Evolutionary conservation across 1,139 yeast genomes (phyloP).

Genomic region (Saccharomycopsis phalli): DNA sequence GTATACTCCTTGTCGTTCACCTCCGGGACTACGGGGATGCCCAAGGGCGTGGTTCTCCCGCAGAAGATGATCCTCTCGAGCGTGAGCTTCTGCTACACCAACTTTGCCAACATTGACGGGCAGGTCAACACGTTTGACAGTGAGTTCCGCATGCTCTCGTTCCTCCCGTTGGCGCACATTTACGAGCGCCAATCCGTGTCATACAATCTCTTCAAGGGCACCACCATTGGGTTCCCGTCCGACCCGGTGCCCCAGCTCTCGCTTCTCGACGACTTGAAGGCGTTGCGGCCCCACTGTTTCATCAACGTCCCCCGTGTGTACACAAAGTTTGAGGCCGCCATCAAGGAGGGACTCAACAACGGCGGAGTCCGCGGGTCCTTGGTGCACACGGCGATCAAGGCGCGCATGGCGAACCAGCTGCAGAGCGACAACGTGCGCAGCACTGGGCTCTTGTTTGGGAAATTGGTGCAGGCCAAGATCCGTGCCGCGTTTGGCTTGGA

Average conservation of each 20-base stretch:
- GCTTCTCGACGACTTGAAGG: constrained; percentile 47
- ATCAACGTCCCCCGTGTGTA: constrained; percentile 60
- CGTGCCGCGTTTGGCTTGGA: constrained; percentile 52
- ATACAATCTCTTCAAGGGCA: constrained; percentile 28
- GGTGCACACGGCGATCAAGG: background rate
- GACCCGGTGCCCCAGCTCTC: constrained; percentile 33
- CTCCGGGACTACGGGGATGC: constrained; percentile 13
- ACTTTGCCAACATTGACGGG: background rate
- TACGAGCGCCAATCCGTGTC: constrained; percentile 38
- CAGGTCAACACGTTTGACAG: constrained; percentile 22
- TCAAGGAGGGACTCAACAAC: constrained; percentile 28
- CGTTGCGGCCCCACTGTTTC: constrained; percentile 44
- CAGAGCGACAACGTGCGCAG: constrained; percentile 5
- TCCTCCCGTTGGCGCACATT: constrained; percentile 66
- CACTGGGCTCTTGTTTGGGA: constrained; percentile 36
- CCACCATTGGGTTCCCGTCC: constrained; percentile 40
- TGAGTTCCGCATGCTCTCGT: constrained; percentile 22
- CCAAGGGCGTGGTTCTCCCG: constrained; percentile 39
- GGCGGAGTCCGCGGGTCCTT: background rate
- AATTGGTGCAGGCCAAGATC: constrained; percentile 41
- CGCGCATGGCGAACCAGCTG: constrained; percentile 8
- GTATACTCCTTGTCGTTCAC: constrained; percentile 14
- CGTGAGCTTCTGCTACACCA: constrained; percentile 26
- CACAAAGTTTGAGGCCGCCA: constrained; percentile 51
- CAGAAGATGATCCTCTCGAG: constrained; percentile 47